Evolutionary conservation across 768 basidiomycete species (phyloP).

Genomic region (Pisolithus microcarpus): DNA sequence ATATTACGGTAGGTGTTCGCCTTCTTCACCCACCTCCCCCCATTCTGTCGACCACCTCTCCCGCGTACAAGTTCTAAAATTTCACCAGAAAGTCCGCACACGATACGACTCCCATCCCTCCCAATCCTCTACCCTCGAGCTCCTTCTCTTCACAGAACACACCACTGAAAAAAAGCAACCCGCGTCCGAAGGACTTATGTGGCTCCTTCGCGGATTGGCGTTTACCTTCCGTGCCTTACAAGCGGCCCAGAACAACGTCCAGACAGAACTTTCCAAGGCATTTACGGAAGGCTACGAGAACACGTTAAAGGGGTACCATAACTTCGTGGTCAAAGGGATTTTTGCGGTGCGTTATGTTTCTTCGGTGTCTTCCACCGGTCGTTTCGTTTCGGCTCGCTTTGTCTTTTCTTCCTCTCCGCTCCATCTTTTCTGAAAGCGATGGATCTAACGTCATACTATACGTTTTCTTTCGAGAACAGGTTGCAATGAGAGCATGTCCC

Average conservation of each 20-base stretch:
- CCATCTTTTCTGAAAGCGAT: not conserved
- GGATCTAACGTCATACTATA: too few relatives aligned
- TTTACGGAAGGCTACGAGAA: constrained; percentile 78
- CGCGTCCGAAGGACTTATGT: constrained; percentile 88
- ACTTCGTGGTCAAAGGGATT: constrained; percentile 59
- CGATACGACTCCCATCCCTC: constrained; percentile 64
- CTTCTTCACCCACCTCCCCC: not conserved
- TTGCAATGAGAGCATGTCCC: constrained; percentile 57
- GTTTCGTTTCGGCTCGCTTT: not conserved
- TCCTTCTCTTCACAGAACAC: constrained; percentile 78
- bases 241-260: constrained; percentile 56
- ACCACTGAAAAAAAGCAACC: constrained; percentile 69
- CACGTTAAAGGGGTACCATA: constrained; percentile 82
- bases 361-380: not conserved
- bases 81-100: constrained; percentile 76
- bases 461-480: constrained; percentile 12
- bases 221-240: constrained; percentile 85
- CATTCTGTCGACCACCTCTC: not conserved
- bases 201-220: constrained; percentile 85
- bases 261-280: constrained; percentile 48
- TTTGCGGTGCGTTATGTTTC: constrained; percentile 39
- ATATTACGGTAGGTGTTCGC: constrained; percentile 68
- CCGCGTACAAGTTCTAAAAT: not conserved
- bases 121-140: constrained; percentile 72
- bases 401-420: not conserved